phyloP scores from a whole-genome alignment of 1,284 basidiomycete genomes.

The Nidula niveotomentosa region DNA sequence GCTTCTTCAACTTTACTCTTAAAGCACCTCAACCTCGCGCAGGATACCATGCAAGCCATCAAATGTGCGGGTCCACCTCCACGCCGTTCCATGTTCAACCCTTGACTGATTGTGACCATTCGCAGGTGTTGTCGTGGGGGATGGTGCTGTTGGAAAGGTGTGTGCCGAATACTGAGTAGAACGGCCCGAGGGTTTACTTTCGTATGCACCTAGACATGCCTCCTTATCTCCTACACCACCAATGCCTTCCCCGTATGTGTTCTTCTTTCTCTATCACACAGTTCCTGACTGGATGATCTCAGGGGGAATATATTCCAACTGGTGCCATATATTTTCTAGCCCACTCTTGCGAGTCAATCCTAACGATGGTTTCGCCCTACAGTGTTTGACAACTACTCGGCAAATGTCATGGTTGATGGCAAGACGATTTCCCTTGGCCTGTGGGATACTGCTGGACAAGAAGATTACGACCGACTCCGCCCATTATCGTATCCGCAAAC shows the following conservation, averaged over 20 bases:
- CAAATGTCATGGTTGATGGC: constrained; percentile 97
- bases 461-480: constrained; percentile 97
- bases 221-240: constrained; percentile 96
- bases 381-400: constrained; percentile 96
- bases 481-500: constrained; percentile 99
- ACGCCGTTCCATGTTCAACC: too few relatives aligned
- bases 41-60: constrained; percentile 63
- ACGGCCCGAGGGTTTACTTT: constrained; percentile 1
- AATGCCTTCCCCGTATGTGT: constrained; percentile 88
- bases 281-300: constrained; percentile 18
- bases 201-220: constrained; percentile 71
- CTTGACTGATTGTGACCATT: constrained; percentile 23
- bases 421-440: constrained; percentile 97
- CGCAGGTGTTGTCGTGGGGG: constrained; percentile 95
- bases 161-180: neutral
- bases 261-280: constrained; percentile 4
- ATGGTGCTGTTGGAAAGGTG: constrained; percentile 99
- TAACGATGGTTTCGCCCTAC: constrained; percentile 7
- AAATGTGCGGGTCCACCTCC: constrained; percentile 39
- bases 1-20: neutral
- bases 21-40: neutral
- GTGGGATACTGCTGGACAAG: constrained; percentile 99
- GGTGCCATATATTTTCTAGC: constrained; percentile 45
- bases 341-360: neutral
- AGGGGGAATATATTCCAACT: constrained; percentile 98